These are phyloP conservation scores for Hymenoscyphus linearis DNA, from an alignment of 2,329 filamentous ascomycete genomes.

Conservation along the genomic window DNA sequence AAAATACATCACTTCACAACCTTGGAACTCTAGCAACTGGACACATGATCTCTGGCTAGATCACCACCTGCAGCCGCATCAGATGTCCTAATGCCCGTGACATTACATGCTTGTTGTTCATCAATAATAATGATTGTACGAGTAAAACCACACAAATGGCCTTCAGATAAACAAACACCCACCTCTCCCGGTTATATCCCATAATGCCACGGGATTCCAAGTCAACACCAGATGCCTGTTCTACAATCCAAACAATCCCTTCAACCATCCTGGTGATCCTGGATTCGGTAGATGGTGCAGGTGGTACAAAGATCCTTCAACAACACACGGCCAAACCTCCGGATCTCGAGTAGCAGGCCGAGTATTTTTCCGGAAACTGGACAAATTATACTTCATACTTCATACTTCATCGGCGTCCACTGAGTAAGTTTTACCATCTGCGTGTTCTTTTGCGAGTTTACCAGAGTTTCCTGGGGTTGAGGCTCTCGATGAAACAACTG, in stretches of 20 bases:
- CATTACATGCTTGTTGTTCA: neutral
- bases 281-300: neutral
- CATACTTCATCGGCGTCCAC: too few relatives aligned
- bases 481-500: neutral
- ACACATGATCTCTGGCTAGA: slow-evolving; percentile 11
- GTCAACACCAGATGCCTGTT: neutral
- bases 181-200: neutral
- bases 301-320: neutral
- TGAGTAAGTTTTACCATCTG: too few relatives aligned
- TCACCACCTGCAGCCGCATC: slow-evolving; percentile 9
- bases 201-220: neutral
- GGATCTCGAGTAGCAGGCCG: neutral
- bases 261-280: neutral
- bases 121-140: neutral
- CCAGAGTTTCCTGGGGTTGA: neutral
- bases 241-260: neutral
- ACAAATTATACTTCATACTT: too few relatives aligned
- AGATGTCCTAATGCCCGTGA: neutral
- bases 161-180: neutral
- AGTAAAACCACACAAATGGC: slow-evolving; percentile 3
- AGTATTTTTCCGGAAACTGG: too few relatives aligned
- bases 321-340: neutral
- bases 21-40: neutral
- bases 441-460: too few relatives aligned
- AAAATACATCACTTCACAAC: neutral